A percentile compares a stretch with the other conserved stretches of the same genome.
phyloP scores from a whole-genome alignment of 228 moss, liverwort and hornwort species.

The Sphagnum magellanicum region DNA sequence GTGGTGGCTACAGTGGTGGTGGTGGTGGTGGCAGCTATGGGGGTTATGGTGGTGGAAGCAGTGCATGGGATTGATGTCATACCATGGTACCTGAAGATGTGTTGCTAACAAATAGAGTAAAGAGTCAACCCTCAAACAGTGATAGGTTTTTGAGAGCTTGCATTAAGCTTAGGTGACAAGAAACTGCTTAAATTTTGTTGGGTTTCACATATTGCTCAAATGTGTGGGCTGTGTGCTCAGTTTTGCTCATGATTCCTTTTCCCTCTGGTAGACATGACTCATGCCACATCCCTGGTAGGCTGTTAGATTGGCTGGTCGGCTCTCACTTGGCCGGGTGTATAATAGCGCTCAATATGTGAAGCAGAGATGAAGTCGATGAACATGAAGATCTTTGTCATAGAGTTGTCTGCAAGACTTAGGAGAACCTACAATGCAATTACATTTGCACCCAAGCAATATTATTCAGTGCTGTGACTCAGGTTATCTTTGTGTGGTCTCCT shows the following conservation, averaged over 20 bases:
- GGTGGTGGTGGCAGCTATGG: conserved; percentile 71
- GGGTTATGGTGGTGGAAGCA: conserved; percentile 74
- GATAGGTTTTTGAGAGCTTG: conserved; percentile 9
- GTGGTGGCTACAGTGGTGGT: conserved; percentile 36
- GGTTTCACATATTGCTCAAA: conserved; percentile 34
- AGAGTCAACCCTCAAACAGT: conserved; percentile 3
- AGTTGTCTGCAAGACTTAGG: conserved; percentile 62
- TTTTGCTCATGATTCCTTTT: conserved; percentile 55
- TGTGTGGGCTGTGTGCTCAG: conserved; percentile 30
- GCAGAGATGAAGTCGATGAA: conserved; percentile 63
- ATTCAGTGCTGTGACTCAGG: no score
- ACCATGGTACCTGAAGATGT: conserved; percentile 46
- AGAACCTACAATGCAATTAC: conserved; percentile 53
- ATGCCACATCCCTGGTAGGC: not conserved
- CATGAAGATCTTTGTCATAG: conserved; percentile 50
- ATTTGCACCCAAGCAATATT: conserved; percentile 1
- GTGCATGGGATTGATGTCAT: conserved; percentile 75
- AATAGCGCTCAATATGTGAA: conserved; percentile 63
- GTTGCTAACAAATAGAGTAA: conserved; percentile 49
- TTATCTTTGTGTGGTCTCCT: no score
- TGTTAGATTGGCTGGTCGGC: conserved; percentile 67
- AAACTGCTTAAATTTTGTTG: conserved; percentile 60
- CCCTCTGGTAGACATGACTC: conserved; percentile 39
- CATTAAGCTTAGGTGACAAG: conserved; percentile 8
- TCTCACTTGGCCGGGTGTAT: conserved; percentile 94